Base-by-base conservation (phyloP, 148 eudicot species). In the Arbutus unedo region DNA sequence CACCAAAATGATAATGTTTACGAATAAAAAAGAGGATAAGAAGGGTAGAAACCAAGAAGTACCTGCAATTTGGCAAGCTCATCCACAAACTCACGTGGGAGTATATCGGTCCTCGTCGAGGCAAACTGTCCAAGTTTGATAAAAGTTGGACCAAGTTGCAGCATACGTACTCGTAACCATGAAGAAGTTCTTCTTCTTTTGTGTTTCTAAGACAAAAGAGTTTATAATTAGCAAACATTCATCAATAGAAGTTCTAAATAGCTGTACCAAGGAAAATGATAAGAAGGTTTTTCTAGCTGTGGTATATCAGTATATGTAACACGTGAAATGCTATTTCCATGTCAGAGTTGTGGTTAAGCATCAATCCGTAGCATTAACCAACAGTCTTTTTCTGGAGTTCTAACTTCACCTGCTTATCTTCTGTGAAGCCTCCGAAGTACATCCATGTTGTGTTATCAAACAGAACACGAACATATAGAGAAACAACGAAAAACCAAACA, bases 11-110 rank as follows among this genome's bases (percentile, higher is more conserved):
- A 31, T 31, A 31, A 31, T 31, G 38, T 31, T 31, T 31, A 31
- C 38, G 38, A 1, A 31, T 31, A 31, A 31, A 31, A 31, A 31
- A 31, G 38, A 31, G 38, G 38, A 31, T 31, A 31, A 31, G 38
- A 31, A 31, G 1, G 38, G 5, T 48, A 60, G 82, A 66, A 25
- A 50, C 13, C 4, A 77, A 75, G 15, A 59, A 55, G 47, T 90
- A 94, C 99, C 98, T 97, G 99, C 90, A 97, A 86, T 86, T 97
- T 97, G 66, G 97, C 94, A 74, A 97, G 94, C 91, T 97, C 99
- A 56, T 94, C 96, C 49, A 97, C 99, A 82, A 91, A 97, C 78
- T 94, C 99, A 74, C 89, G 87, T 3, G 99, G 99, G 80, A 97
- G 94, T 53, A 97, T 82, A 93, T 97, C 98, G 55, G 99, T 94